These are phyloP conservation scores for Blastobotrys aristatus DNA, from an alignment of 1,139 yeast species.

Conservation along the genomic window DNA sequence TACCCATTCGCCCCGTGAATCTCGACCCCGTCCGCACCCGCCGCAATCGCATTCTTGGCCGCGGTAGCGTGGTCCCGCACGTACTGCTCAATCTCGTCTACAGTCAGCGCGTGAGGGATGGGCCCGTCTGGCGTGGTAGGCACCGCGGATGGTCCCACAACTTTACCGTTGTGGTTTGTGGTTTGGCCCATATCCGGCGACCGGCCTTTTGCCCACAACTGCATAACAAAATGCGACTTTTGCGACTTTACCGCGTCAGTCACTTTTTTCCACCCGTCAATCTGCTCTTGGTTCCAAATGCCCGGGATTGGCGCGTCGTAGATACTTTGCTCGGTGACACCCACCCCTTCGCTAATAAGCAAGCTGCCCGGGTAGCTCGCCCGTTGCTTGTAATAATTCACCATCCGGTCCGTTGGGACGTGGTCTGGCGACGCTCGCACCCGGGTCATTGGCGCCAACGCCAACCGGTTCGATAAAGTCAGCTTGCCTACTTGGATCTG, in stretches of 20 bases:
- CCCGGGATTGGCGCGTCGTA: constrained; percentile 48
- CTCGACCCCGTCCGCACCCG: constrained; percentile 69
- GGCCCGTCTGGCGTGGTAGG: constrained; percentile 11
- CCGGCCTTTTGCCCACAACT: constrained; percentile 61
- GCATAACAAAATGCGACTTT: constrained; percentile 47
- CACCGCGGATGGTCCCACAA: background rate
- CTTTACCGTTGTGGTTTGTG: background rate
- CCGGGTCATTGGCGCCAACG: constrained; percentile 50
- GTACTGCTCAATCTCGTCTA: constrained; percentile 41
- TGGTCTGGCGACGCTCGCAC: constrained; percentile 37
- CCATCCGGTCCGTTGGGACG: constrained; percentile 33
- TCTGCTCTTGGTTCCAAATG: constrained; percentile 45
- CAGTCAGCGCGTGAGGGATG: constrained; percentile 35
- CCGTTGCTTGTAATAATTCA: constrained; percentile 44
- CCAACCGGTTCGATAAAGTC: constrained; percentile 38
- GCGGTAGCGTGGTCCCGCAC: constrained; percentile 40
- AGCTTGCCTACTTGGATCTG: constrained; percentile 30
- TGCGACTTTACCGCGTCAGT: constrained; percentile 49
- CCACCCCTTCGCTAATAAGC: constrained; percentile 42
- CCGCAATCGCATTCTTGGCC: constrained; percentile 46
- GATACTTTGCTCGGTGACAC: constrained; percentile 35
- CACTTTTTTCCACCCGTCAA: constrained; percentile 49
- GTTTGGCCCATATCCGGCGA: constrained; percentile 34
- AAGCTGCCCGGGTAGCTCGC: constrained; percentile 49
- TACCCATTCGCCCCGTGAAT: constrained; percentile 71